Evolutionary conservation across 2,329 filamentous ascomycete species (phyloP).

Genomic region (Hypoxylon sp.): DNA sequence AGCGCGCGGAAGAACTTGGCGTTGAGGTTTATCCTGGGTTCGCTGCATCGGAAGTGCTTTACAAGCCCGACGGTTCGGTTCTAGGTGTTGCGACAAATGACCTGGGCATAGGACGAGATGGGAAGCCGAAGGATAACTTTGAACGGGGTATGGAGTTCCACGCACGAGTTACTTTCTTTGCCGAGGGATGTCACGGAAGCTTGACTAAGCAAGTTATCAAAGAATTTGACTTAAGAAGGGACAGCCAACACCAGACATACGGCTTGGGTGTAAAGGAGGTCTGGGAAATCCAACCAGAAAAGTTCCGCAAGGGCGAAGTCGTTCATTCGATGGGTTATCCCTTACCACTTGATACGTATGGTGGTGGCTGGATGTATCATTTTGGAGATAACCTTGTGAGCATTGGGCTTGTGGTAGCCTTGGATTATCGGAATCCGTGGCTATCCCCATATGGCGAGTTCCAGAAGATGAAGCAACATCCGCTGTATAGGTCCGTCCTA

Average conservation of each 20-base stretch:
- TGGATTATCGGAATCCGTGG: conserved; percentile 98
- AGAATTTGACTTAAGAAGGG: conserved; percentile 89
- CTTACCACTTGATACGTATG: conserved; percentile 88
- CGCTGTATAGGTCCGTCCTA: conserved; percentile 87
- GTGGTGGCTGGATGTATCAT: conserved; percentile 99
- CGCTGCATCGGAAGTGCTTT: conserved; percentile 92
- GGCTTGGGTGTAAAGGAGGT: conserved; percentile 96
- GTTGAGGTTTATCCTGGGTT: conserved; percentile 98
- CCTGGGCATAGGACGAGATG: conserved; percentile 84
- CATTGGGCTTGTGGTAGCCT: conserved; percentile 89
- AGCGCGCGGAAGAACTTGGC: conserved; percentile 94
- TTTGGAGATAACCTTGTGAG: conserved; percentile 98
- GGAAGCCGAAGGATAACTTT: conserved; percentile 89
- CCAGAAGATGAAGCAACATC: conserved; percentile 98
- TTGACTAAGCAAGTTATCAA: conserved; percentile 95
- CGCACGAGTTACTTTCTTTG: conserved; percentile 90
- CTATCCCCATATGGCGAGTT: conserved; percentile 96
- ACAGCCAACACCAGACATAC: conserved; percentile 96
- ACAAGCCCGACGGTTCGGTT: conserved; percentile 87
- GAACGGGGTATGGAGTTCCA: conserved; percentile 99
- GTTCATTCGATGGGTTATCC: conserved; percentile 95
- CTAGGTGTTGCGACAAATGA: conserved; percentile 97
- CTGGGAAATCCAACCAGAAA: conserved; percentile 95
- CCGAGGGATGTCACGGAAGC: conserved; percentile 95
- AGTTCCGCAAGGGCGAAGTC: conserved; percentile 89